These are phyloP conservation scores for Cymbopogon citratus DNA, from an alignment of 176 grass and related monocot genomes.

Conservation along the genomic window DNA sequence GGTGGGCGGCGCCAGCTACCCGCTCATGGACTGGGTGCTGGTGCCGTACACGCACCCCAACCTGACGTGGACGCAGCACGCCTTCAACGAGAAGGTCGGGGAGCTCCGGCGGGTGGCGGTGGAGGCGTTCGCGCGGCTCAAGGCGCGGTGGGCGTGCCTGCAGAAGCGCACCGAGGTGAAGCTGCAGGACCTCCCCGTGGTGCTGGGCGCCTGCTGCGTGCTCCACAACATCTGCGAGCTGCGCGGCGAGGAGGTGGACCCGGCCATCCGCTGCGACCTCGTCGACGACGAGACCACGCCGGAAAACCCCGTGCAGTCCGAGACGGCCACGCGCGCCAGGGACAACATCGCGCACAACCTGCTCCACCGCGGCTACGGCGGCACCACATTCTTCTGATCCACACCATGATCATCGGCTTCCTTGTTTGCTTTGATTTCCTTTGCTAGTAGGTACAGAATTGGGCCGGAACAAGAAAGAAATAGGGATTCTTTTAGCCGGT, in stretches of 20 bases:
- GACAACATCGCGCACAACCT: slow-evolving; percentile 93
- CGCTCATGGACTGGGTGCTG: slow-evolving; percentile 88
- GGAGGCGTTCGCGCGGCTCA: slow-evolving; percentile 67
- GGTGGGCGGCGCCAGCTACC: slow-evolving; percentile 70
- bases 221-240: slow-evolving; percentile 91
- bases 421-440: neutral
- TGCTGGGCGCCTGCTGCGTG: slow-evolving; percentile 91
- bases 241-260: slow-evolving; percentile 58
- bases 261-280: slow-evolving; percentile 44
- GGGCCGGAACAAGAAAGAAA: slow-evolving; percentile 7
- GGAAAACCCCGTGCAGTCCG: slow-evolving; percentile 57
- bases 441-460: neutral
- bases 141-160: slow-evolving; percentile 82
- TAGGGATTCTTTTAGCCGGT: slow-evolving; percentile 42
- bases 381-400: slow-evolving; percentile 75
- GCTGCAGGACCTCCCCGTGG: slow-evolving; percentile 88
- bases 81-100: slow-evolving; percentile 86
- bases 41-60: slow-evolving; percentile 95
- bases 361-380: slow-evolving; percentile 71
- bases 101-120: slow-evolving; percentile 52
- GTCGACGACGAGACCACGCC: slow-evolving; percentile 72
- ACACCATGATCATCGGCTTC: neutral
- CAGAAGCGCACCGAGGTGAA: slow-evolving; percentile 94
- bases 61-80: slow-evolving; percentile 92
- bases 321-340: slow-evolving; percentile 49